Conservation (phyloP, 2,329 filamentous ascomycete genomes). For the Hymenoscyphus salicellus region DNA sequence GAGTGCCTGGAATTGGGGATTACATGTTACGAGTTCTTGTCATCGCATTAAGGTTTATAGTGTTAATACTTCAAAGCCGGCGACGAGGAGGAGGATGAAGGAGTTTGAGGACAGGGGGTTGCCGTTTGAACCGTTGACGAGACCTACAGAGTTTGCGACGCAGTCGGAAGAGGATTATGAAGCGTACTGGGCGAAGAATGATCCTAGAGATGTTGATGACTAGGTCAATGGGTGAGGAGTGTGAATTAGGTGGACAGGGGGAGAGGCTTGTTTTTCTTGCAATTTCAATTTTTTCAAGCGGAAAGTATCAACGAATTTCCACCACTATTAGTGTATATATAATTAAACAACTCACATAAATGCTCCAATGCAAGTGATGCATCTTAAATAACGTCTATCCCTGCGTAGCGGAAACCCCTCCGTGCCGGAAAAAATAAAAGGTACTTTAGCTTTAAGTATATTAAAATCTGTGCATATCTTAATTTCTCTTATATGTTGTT, state of each 20-base stretch:
- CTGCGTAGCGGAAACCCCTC: too few species aligned
- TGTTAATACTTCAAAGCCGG: slow-evolving; percentile 49
- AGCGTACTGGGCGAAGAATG: slow-evolving; percentile 6
- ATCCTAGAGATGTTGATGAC: slow-evolving; percentile 12
- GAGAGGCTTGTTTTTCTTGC: too few species aligned
- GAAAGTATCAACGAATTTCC: too few species aligned
- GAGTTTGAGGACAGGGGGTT: slow-evolving; percentile 49
- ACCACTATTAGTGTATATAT: too few species aligned
- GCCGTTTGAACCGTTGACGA: slow-evolving; percentile 52
- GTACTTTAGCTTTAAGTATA: too few species aligned
- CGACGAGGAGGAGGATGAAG: slow-evolving; percentile 49
- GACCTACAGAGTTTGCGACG: slow-evolving; percentile 6
- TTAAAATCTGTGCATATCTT: too few species aligned
- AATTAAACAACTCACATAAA: too few species aligned
- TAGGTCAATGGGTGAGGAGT: neutral
- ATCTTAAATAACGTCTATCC: too few species aligned
- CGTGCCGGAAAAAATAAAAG: too few species aligned
- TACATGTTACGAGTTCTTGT: slow-evolving; percentile 62
- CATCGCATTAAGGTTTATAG: slow-evolving; percentile 62
- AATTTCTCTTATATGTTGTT: too few species aligned
- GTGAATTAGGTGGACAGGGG: neutral
- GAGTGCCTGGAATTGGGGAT: slow-evolving; percentile 60
- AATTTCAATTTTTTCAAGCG: too few species aligned
- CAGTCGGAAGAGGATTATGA: slow-evolving; percentile 11
- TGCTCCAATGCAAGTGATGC: too few species aligned